Evolutionary conservation across 345 rosid species (phyloP).

Genomic region (Melaleuca quinquenervia): DNA sequence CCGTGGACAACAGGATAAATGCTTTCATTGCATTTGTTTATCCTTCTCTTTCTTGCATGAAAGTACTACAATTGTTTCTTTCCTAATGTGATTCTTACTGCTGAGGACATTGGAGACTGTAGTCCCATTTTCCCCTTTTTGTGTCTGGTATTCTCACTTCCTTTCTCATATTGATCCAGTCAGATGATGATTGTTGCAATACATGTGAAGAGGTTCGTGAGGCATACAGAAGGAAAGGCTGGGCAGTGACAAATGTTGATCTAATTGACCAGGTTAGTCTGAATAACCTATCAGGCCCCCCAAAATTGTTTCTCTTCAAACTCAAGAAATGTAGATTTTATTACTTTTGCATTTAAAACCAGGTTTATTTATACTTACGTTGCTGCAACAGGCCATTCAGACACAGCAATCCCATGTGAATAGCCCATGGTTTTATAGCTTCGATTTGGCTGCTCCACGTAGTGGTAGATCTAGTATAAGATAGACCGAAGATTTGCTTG

Average conservation of each 20-base stretch:
- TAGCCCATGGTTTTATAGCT: not conserved
- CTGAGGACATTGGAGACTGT: not conserved
- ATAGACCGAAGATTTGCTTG: not conserved
- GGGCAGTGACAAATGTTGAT: conserved; percentile 67
- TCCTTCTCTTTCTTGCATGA: not conserved
- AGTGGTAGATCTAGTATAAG: not conserved
- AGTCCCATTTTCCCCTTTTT: not conserved
- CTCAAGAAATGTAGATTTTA: not conserved
- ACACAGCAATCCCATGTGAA: not conserved
- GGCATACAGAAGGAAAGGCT: conserved; percentile 81
- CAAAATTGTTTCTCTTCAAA: not conserved
- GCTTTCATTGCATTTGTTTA: not conserved
- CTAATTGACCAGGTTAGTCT: conserved; percentile 60
- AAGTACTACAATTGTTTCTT: not conserved
- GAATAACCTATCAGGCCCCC: not conserved
- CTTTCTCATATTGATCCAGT: conserved; percentile 16
- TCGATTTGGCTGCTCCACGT: not conserved
- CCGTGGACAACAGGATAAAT: not conserved
- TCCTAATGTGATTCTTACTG: not conserved
- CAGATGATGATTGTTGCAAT: conserved; percentile 83
- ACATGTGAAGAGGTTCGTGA: conserved; percentile 87
- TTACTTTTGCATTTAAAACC: not conserved
- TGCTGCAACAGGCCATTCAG: not conserved
- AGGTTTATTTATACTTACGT: not conserved
- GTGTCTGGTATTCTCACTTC: not conserved